Base-by-base conservation (phyloP, 2,329 filamentous ascomycete species). In the Talaromyces albobiverticillius region DNA sequence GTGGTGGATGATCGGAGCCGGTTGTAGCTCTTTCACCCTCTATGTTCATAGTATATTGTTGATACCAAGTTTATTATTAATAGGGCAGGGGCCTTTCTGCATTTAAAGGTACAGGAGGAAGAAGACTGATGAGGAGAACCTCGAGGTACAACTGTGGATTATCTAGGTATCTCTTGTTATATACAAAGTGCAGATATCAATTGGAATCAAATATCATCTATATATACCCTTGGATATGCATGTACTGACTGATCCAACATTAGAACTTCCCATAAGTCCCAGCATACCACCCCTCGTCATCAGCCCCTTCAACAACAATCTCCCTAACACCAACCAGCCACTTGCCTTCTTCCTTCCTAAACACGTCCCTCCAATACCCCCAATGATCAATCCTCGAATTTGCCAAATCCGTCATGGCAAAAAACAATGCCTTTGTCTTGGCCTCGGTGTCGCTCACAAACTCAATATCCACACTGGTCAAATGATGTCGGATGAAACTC, bases 1-100 rank as follows among this genome's bases (percentile, higher is more conserved):
- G 79, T 97, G 40, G 85, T 87, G 1, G 88, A 91, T 62, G 79
- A 83, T 3, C 40, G 18, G 8, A 50, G 46, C 29, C 47, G 29
- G 29, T 31, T 54, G 23, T 56, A 36, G 32, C 13, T 14, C 13
- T 29, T 13, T 18, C 11, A 29, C 26, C 10, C 5, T 29, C 5
- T 29, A 29, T 29, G 10, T 29, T 10, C 26, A 6, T 29, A 29
- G 26, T 29, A 29, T 29, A 29, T 10, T 29, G 5, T 29, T 29
- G 5, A 10, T 29, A 10, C 36, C n/a, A n/a, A n/a, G n/a, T n/a
- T n/a, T n/a, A n/a, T n/a, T n/a, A n/a, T n/a, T n/a, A n/a, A n/a
- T n/a, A n/a, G n/a, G n/a, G n/a, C n/a, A n/a, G n/a, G n/a, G n/a
- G n/a, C n/a, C n/a, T n/a, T n/a, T n/a, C n/a, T n/a, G n/a, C n/a